Conservation (phyloP, 306 rosid species). For the Dalbergia cultrata region DNA sequence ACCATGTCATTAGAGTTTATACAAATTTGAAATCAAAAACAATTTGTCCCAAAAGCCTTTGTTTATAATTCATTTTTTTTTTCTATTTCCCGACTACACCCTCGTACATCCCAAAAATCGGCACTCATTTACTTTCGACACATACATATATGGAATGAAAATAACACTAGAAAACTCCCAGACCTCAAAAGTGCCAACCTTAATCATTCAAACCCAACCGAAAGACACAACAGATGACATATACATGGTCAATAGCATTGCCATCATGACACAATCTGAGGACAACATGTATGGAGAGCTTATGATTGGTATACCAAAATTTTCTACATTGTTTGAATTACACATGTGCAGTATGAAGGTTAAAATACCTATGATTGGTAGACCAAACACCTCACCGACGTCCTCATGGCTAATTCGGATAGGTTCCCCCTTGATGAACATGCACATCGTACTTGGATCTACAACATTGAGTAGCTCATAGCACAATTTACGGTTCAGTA, state of each 20-base stretch:
- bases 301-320: no score
- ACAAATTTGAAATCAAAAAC: slow-evolving; percentile 30
- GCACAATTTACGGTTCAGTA: no score
- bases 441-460: no score
- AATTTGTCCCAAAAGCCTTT: slow-evolving; percentile 45
- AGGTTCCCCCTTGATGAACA: no score
- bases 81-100: slow-evolving; percentile 31
- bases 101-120: slow-evolving; percentile 22
- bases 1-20: slow-evolving; percentile 15
- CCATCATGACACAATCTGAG: slow-evolving; percentile 51
- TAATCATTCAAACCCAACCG: slow-evolving; percentile 51
- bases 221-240: slow-evolving; percentile 49
- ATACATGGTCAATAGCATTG: slow-evolving; percentile 41
- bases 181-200: slow-evolving; percentile 54
- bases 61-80: slow-evolving; percentile 36
- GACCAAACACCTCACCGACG: no score
- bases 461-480: no score
- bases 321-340: no score
- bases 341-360: no score
- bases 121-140: slow-evolving; percentile 37
- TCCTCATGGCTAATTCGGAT: no score
- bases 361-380: no score
- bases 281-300: slow-evolving; percentile 38
- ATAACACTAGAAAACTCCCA: slow-evolving; percentile 40
- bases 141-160: slow-evolving; percentile 42